A percentile compares a stretch with the other conserved stretches of the same genome.
Evolutionary conservation across 345 rosid species (phyloP).

Genomic region (Citrus sp.): DNA sequence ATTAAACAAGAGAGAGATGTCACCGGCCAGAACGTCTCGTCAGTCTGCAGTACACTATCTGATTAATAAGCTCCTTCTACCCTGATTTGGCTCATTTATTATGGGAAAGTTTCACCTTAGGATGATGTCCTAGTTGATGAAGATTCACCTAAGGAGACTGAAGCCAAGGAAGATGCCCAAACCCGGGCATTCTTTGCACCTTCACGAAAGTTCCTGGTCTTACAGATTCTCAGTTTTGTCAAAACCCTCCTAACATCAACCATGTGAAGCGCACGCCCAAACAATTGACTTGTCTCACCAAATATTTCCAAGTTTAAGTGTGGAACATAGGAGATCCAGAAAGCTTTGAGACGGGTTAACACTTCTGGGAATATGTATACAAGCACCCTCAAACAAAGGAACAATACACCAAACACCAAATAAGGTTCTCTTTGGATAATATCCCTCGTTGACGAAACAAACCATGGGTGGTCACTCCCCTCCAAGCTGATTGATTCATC

Average conservation of each 20-base stretch:
- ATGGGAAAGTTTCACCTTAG: constrained; percentile 11
- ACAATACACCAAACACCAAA: constrained; percentile 47
- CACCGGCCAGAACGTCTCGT: constrained; percentile 10
- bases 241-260: constrained; percentile 83
- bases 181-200: constrained; percentile 75
- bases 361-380: constrained; percentile 42
- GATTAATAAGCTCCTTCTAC: constrained; percentile 21
- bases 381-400: constrained; percentile 50
- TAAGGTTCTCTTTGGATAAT: constrained; percentile 54
- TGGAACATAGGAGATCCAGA: constrained; percentile 54
- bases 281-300: constrained; percentile 77
- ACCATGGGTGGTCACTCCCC: constrained; percentile 19
- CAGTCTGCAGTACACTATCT: constrained; percentile 16
- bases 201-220: constrained; percentile 71
- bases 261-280: constrained; percentile 60
- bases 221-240: constrained; percentile 64
- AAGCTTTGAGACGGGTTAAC: constrained; percentile 47
- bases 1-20: not conserved
- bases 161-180: constrained; percentile 94
- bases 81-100: not conserved
- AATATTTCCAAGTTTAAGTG: constrained; percentile 79
- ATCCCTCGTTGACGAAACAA: constrained; percentile 35
- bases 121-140: constrained; percentile 55
- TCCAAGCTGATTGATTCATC: constrained; percentile 28
- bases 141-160: constrained; percentile 77